Conservation (phyloP, 805 yeast species). For the Ogataea henricii region DNA sequence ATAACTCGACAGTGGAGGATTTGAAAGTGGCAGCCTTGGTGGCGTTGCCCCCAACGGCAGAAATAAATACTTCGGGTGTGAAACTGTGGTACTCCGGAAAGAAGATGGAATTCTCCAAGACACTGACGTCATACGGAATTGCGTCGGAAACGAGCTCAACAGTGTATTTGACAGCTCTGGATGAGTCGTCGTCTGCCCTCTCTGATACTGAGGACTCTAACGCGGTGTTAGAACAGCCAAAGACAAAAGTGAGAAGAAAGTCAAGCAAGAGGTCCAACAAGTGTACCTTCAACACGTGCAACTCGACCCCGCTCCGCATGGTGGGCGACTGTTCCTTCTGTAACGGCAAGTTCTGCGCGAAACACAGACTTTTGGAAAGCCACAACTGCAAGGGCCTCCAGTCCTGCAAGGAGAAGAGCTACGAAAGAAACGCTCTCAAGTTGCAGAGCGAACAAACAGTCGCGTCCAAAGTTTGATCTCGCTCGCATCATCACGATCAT, state of each 20-base stretch:
- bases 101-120: constrained; percentile 31
- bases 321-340: constrained; percentile 87
- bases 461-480: constrained; percentile 57
- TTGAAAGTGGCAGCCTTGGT: constrained; percentile 48
- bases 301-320: constrained; percentile 61
- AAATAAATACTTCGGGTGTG: constrained; percentile 13
- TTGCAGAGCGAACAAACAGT: constrained; percentile 85
- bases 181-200: constrained; percentile 24
- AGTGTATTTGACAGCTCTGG: constrained; percentile 33
- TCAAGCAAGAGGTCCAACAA: constrained; percentile 42
- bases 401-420: constrained; percentile 78
- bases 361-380: constrained; percentile 83
- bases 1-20: constrained; percentile 53
- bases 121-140: constrained; percentile 33
- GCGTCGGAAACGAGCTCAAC: constrained; percentile 28
- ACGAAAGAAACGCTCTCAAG: constrained; percentile 81
- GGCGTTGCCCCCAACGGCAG: constrained; percentile 33
- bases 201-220: constrained; percentile 20
- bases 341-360: constrained; percentile 81
- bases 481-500: constrained; percentile 5
- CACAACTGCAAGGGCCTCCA: constrained; percentile 79
- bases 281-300: constrained; percentile 60
- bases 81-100: constrained; percentile 38
- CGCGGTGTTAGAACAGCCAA: constrained; percentile 20
- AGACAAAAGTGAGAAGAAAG: constrained; percentile 34